A percentile compares a stretch with the other conserved stretches of the same genome.
These are phyloP conservation scores for Neurospora sp. DNA, from an alignment of 495 filamentous ascomycete genomes.

Conservation along the genomic window DNA sequence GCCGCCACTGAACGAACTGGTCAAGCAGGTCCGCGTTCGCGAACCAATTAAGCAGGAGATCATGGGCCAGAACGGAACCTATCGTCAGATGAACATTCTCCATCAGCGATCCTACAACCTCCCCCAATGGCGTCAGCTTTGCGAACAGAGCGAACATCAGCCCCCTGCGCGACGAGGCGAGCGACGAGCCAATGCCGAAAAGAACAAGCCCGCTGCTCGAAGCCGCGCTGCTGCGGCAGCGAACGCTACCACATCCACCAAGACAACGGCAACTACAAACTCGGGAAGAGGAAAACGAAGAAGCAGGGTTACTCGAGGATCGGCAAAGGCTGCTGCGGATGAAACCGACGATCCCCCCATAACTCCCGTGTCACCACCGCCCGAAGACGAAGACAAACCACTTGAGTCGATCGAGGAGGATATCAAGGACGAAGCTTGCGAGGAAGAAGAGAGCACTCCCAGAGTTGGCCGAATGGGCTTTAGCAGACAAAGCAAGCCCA, in stretches of 20 bases:
- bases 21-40: conserved; percentile 87
- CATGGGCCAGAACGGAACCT: conserved; percentile 84
- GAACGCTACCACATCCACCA: conserved; percentile 8
- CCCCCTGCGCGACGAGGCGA: conserved; percentile 92
- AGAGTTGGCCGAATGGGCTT: conserved; percentile 30
- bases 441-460: conserved; percentile 28
- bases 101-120: conserved; percentile 93
- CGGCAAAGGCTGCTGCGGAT: conserved; percentile 18
- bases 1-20: conserved; percentile 66
- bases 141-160: conserved; percentile 88
- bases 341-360: conserved; percentile 29
- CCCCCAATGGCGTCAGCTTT: conserved; percentile 87
- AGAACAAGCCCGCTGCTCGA: conserved; percentile 30
- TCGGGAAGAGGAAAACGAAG: conserved; percentile 25
- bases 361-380: conserved; percentile 43
- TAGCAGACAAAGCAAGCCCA: conserved; percentile 33
- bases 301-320: conserved; percentile 15
- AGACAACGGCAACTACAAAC: conserved; percentile 4
- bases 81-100: conserved; percentile 91
- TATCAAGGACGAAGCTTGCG: conserved; percentile 33
- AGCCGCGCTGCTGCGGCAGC: conserved; percentile 20
- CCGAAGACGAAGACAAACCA: conserved; percentile 27
- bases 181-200: conserved; percentile 65
- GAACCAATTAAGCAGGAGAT: conserved; percentile 98
- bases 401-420: conserved; percentile 38